Percentiles rank a stretch among this genome's conserved stretches.
These are phyloP conservation scores for Neofusicoccum kwambonambiense DNA, from an alignment of 2,329 filamentous ascomycete species.

Conservation along the genomic window DNA sequence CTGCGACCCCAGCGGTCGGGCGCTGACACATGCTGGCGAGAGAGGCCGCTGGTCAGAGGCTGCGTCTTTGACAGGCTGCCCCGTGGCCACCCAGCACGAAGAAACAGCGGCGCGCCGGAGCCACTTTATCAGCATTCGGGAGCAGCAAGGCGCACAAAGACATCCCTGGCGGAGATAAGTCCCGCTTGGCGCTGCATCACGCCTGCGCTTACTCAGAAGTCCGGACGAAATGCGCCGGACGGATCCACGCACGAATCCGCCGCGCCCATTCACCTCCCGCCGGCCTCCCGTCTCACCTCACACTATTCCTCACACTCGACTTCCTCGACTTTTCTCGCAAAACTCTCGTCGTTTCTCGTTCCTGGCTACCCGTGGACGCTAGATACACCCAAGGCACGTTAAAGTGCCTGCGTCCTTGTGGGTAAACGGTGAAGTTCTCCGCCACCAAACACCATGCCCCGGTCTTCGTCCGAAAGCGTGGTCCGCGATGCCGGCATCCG, in stretches of 20 bases:
- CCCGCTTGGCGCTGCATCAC: too few species aligned
- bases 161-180: not conserved
- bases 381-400: not conserved
- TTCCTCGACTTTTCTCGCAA: not conserved
- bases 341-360: not conserved
- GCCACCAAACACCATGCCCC: slow-evolving; percentile 4
- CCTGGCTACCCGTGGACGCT: not conserved
- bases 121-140: too few species aligned
- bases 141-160: too few species aligned
- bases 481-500: slow-evolving; percentile 27
- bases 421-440: not conserved
- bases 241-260: not conserved
- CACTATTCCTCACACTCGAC: not conserved
- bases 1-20: not conserved
- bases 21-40: not conserved
- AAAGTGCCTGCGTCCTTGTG: not conserved
- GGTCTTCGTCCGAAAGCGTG: slow-evolving; percentile 13
- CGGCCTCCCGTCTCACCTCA: not conserved
- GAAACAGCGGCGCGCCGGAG: not conserved
- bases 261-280: not conserved
- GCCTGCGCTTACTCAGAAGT: not conserved
- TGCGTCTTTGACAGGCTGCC: not conserved
- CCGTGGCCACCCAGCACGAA: not conserved
- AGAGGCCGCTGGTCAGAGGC: not conserved
- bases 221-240: not conserved